phyloP scores from a whole-genome alignment of 169 alveolate species.

The Babesia caballi region DNA sequence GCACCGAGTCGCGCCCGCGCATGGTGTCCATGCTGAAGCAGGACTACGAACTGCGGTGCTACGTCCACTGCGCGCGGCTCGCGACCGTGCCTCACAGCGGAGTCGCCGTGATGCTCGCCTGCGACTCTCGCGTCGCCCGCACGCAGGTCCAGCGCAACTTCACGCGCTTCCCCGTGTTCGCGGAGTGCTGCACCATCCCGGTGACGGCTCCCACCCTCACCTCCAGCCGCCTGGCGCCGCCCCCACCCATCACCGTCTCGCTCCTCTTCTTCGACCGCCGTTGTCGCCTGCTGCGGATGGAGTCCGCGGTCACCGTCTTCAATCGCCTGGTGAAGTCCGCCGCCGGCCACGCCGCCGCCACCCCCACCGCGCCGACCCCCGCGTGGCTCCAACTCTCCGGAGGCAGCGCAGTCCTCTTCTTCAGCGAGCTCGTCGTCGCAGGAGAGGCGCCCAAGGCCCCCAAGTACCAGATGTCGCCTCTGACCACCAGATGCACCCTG shows the following conservation, averaged over 20 bases:
- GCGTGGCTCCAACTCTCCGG: slow-evolving; percentile 85
- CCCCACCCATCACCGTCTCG: slow-evolving; percentile 38
- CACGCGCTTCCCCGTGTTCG: slow-evolving; percentile 60
- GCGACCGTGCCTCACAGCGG: slow-evolving; percentile 19
- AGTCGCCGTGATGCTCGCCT: slow-evolving; percentile 39
- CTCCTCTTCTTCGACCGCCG: slow-evolving; percentile 1
- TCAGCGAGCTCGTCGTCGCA: slow-evolving; percentile 78
- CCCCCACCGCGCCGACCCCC: slow-evolving; percentile 70
- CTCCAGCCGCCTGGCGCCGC: slow-evolving; percentile 40
- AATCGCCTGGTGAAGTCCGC: slow-evolving; percentile 51
- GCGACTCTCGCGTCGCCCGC: slow-evolving; percentile 14
- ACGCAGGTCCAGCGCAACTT: slow-evolving; percentile 30
- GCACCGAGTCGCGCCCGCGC: slow-evolving; percentile 48
- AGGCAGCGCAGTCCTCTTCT: slow-evolving; percentile 75
- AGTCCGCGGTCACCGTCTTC: slow-evolving; percentile 48
- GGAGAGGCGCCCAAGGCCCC: slow-evolving; percentile 80
- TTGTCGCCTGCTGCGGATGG: slow-evolving; percentile 25
- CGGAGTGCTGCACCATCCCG: slow-evolving; percentile 49
- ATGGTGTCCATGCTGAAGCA: slow-evolving; percentile 74
- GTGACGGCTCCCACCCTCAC: slow-evolving; percentile 23
- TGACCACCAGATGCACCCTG: slow-evolving; percentile 70
- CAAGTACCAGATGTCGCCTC: slow-evolving; percentile 83
- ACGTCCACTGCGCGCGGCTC: slow-evolving; percentile 62
- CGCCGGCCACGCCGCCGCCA: slow-evolving; percentile 26
- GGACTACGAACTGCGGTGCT: slow-evolving; percentile 84